Base-by-base conservation (phyloP, 352 stramenopile genomes). In the Phytophthora fragariaefolia region DNA sequence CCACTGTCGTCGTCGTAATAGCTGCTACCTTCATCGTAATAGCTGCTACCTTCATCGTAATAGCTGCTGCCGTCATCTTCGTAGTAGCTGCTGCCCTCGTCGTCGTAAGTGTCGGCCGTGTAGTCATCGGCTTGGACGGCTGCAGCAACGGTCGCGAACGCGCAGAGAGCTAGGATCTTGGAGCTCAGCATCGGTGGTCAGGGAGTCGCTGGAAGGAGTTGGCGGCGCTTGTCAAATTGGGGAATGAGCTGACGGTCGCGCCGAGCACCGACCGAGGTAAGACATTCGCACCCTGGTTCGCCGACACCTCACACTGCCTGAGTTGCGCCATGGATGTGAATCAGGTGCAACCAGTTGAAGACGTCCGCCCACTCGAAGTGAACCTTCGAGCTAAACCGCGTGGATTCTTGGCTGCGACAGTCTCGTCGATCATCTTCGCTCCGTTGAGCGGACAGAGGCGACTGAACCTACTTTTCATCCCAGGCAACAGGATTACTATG, bases 101-200 rank as follows among this genome's bases (percentile, higher is more conserved):
- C 38, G 17, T 54, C 53, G 20, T 54, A 59, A 24, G 34, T 49
- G 30, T 56, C 55, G 17, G 45, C 18, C 32, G 27, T 8, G 32
- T 66, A 56, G 0, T 71, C 58, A 49, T 57, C 64, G 22, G 40
- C 55, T n/a, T 58, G 58, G n/a, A 26, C 6, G 18, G 15, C 28
- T 17, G 28, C 36, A 9, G 64, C 58, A 49, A 72, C 22, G 13
- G 58, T 67, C 64, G 64, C 58, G 7, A 68, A 9, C 12, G 50
- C 42, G 43, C 30, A 63, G 64, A 49, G 2, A n/a, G 40, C 24
- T 58, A 72, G 53, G 51, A 62, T 63, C 49, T 64, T 73, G 64
- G 58, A 28, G 48, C 57, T 68, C 51, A 72, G 27, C 64, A 73
- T 73, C 34, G 27, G 9, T 12, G 45, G 8, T 60, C 50, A n/a